Base-by-base conservation (phyloP, 1,139 yeast species). In the Sugiyamaella pinicola region DNA sequence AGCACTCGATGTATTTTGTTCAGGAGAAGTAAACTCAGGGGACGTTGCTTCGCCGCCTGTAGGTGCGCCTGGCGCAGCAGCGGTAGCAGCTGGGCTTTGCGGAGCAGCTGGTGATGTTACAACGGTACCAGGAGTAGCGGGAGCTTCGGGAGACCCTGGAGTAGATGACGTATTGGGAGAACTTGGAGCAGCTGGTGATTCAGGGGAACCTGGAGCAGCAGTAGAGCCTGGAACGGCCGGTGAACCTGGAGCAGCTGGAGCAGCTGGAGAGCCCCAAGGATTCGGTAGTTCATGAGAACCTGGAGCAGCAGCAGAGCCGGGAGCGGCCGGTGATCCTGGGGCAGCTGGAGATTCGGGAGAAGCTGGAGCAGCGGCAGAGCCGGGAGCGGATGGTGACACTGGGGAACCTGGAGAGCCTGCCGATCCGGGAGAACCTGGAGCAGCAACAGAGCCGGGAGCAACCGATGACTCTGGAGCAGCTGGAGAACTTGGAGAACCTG, bases 1-100 rank as follows among this genome's bases (percentile, higher is more conserved):
- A 29, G 51, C 51, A 13, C 39, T 38, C 10, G 51, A 47, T 21
- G 46, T 33, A 40, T 34, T 47, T 22, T 47, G 29, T 26, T 22
- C 50, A 15, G 50, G 43, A 8, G 50, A 22, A 8, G 31, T 26
- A 7, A 33, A 13, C 22, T 18, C 40, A 21, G 40, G 18, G 22
- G 39, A 35, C n/a, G 42, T n/a, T 4, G 4, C 48, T 12, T 17
- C 40, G 13, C 18, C 38, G 8, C 28, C 41, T 12, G 48, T 38
- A 22, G 40, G 10, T 2, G 49, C 37, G 5, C 49, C 34, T 35
- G 21, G 41, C 9, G 31, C 19, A 45, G 49, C 13, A 12, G 18
- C n/a, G 10, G 35, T 21, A 26, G 35, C 33, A 22, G 28, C 42
- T n/a, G 49, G 24, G 13, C 15, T 4, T 31, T 31, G 17, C 10